Evolutionary conservation across 1,284 basidiomycete genomes (phyloP).

Genomic region (Wallemia hederae): DNA sequence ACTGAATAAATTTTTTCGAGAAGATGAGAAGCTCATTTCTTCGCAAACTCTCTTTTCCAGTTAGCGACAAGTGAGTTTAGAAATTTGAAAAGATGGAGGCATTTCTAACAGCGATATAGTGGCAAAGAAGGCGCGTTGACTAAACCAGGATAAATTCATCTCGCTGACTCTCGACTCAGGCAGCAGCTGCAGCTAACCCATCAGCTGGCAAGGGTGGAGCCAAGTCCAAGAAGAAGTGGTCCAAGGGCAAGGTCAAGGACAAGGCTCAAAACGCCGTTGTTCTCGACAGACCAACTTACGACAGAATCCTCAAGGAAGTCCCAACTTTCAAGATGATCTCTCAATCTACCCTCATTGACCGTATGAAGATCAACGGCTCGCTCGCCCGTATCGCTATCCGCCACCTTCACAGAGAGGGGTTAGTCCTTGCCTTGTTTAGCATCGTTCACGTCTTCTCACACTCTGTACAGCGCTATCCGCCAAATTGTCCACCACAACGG

Average conservation of each 20-base stretch:
- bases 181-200: constrained; percentile 28
- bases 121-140: not conserved
- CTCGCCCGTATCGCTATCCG: constrained; percentile 77
- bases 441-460: not conserved
- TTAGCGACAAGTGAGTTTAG: too few species aligned
- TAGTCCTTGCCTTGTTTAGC: not conserved
- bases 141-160: not conserved
- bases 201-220: constrained; percentile 38
- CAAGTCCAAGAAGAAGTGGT: constrained; percentile 99
- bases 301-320: constrained; percentile 96
- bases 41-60: too few species aligned
- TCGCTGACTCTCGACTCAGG: not conserved
- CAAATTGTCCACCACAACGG: constrained; percentile 80
- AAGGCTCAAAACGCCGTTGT: constrained; percentile 36
- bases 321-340: constrained; percentile 99
- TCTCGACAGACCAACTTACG: constrained; percentile 29
- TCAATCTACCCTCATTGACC: constrained; percentile 89
- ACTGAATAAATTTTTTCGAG: too few species aligned
- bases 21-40: not conserved
- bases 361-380: constrained; percentile 82
- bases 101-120: not conserved
- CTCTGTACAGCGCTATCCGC: constrained; percentile 36
- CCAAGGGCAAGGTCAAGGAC: constrained; percentile 98
- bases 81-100: too few species aligned
- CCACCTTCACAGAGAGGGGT: constrained; percentile 80